These are phyloP conservation scores for Alternaria gaisen DNA, from an alignment of 2,329 filamentous ascomycete species.

Conservation along the genomic window DNA sequence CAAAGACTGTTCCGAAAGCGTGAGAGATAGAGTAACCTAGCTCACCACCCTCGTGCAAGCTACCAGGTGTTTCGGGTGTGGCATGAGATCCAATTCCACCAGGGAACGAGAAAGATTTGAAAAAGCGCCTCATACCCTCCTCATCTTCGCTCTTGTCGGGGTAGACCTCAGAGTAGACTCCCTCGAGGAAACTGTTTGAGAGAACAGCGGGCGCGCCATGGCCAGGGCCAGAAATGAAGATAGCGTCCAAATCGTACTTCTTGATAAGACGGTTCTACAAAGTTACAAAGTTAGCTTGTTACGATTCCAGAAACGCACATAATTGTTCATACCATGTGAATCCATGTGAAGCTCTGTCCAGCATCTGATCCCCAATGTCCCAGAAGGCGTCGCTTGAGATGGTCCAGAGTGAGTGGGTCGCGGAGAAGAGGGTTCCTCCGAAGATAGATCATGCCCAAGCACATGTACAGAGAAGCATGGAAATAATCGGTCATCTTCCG, in stretches of 20 bases:
- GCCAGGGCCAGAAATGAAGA: constrained; percentile 79
- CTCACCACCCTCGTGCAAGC: constrained; percentile 81
- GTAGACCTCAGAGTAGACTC: constrained; percentile 80
- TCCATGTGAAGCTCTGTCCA: constrained; percentile 82
- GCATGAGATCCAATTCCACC: constrained; percentile 81
- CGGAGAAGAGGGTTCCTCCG: constrained; percentile 75
- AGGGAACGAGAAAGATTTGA: constrained; percentile 85
- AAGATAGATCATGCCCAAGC: constrained; percentile 82
- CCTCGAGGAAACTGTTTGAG: constrained; percentile 79
- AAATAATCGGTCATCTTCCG: constrained; percentile 76
- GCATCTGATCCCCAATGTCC: constrained; percentile 83
- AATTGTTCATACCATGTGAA: constrained; percentile 68
- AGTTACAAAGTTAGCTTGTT: background rate
- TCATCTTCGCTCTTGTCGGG: constrained; percentile 74
- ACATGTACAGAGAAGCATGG: constrained; percentile 77
- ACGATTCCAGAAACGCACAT: background rate
- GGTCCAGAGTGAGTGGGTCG: constrained; percentile 72
- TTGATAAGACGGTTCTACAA: constrained; percentile 75
- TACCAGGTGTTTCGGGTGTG: constrained; percentile 80
- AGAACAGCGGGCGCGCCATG: constrained; percentile 80
- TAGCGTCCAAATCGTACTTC: constrained; percentile 76
- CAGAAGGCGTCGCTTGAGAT: constrained; percentile 77
- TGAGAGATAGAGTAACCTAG: constrained; percentile 83
- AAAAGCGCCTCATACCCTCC: constrained; percentile 76
- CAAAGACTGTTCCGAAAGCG: constrained; percentile 79